These are phyloP conservation scores for Talaromyces sp. DNA, from an alignment of 2,329 filamentous ascomycete species.

Conservation along the genomic window DNA sequence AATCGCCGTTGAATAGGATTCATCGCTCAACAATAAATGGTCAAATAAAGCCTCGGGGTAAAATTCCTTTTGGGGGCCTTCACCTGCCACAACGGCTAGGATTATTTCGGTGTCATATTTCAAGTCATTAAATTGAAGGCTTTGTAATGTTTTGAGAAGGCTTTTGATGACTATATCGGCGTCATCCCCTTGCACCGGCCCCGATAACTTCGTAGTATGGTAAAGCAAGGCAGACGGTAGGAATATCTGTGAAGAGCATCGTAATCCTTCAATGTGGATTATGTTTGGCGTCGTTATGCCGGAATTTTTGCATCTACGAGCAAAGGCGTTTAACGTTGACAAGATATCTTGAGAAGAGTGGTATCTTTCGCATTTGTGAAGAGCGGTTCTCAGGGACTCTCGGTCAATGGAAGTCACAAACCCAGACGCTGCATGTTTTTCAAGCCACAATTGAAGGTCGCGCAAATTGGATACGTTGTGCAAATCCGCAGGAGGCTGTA, in stretches of 20 bases:
- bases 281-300: constrained; percentile 8
- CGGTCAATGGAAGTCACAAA: background rate
- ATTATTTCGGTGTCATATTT: constrained; percentile 17
- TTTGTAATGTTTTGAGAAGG: constrained; percentile 18
- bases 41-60: background rate
- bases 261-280: constrained; percentile 22
- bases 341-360: constrained; percentile 26
- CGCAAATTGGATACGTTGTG: background rate
- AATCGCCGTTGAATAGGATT: constrained; percentile 16
- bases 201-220: constrained; percentile 19
- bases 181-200: constrained; percentile 1
- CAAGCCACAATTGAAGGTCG: constrained; percentile 19
- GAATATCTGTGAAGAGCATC: constrained; percentile 25
- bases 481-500: background rate
- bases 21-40: background rate
- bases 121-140: constrained; percentile 17
- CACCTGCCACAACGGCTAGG: constrained; percentile 19
- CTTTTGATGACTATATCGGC: constrained; percentile 18
- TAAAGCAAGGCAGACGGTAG: constrained; percentile 22
- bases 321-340: constrained; percentile 23
- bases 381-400: constrained; percentile 12
- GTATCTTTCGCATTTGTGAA: constrained; percentile 20
- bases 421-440: constrained; percentile 17
- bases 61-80: background rate
- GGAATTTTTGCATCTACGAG: constrained; percentile 19